phyloP scores from a whole-genome alignment of 2,329 filamentous ascomycete genomes.

The Diaporthe ilicicola region DNA sequence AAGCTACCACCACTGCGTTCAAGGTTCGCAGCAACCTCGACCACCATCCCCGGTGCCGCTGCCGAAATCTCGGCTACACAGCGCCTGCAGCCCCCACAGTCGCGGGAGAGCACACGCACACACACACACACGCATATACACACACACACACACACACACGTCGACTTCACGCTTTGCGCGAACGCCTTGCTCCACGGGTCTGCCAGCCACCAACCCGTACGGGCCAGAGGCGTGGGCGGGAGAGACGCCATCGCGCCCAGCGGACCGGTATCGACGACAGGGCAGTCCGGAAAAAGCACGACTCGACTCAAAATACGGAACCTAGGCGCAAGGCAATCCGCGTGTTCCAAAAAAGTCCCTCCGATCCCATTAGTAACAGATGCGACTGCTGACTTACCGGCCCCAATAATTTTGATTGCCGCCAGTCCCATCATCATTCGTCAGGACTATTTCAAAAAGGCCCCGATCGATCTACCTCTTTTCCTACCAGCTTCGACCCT shows the following conservation, averaged over 20 bases:
- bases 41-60: slow-evolving; percentile 6
- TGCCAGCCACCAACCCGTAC: slow-evolving; percentile 1
- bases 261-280: slow-evolving; percentile 13
- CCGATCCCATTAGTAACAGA: slow-evolving; percentile 20
- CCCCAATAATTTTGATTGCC: slow-evolving; percentile 22
- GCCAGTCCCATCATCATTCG: slow-evolving; percentile 14
- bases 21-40: not conserved
- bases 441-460: slow-evolving; percentile 14
- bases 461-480: slow-evolving; percentile 17
- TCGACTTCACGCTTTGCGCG: not conserved
- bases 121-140: not conserved
- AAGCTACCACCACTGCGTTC: not conserved
- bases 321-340: slow-evolving; percentile 10
- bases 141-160: no score
- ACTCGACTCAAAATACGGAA: slow-evolving; percentile 4
- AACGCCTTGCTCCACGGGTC: not conserved
- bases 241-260: slow-evolving; percentile 9
- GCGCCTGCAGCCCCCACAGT: slow-evolving; percentile 11
- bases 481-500: slow-evolving; percentile 17
- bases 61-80: slow-evolving; percentile 22
- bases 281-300: slow-evolving; percentile 18
- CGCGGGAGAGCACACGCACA: not conserved
- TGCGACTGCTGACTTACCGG: slow-evolving; percentile 23
- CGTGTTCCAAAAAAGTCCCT: slow-evolving; percentile 2
- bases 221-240: not conserved